Evolutionary conservation across 2,329 filamentous ascomycete species (phyloP).

Genomic region (Diaporthe sp.): DNA sequence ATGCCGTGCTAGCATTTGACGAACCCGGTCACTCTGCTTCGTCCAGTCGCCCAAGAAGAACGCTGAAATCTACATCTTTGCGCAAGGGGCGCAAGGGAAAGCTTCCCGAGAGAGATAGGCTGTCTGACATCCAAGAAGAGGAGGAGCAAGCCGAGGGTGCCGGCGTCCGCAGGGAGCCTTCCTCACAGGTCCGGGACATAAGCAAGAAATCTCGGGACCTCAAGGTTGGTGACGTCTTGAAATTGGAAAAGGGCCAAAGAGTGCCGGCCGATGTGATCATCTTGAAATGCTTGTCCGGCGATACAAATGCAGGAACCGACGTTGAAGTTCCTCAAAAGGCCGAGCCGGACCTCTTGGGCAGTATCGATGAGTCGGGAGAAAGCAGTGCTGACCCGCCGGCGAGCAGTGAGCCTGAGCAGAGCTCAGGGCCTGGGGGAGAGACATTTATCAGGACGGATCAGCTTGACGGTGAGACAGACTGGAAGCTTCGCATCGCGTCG

Average conservation of each 20-base stretch:
- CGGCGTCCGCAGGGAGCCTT: conserved; percentile 54
- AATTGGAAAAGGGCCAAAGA: conserved; percentile 90
- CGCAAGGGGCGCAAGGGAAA: conserved; percentile 54
- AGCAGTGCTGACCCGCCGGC: conserved; percentile 52
- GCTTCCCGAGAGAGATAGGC: conserved; percentile 54
- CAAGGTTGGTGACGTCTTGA: conserved; percentile 95
- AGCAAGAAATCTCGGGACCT: conserved; percentile 88
- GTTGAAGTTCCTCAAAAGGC: conserved; percentile 48
- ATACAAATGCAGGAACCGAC: conserved; percentile 46
- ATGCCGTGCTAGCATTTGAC: conserved; percentile 81
- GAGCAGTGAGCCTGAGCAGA: conserved; percentile 45
- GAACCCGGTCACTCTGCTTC: conserved; percentile 57
- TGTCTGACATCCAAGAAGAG: conserved; percentile 79
- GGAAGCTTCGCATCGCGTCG: conserved; percentile 93
- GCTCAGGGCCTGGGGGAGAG: conserved; percentile 74
- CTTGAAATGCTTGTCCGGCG: conserved; percentile 74
- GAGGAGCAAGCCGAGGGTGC: conserved; percentile 66
- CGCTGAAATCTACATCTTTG: conserved; percentile 60
- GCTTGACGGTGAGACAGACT: conserved; percentile 97
- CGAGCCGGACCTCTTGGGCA: conserved; percentile 57
- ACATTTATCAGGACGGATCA: conserved; percentile 98
- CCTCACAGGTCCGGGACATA: conserved; percentile 72
- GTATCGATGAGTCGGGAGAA: conserved; percentile 49
- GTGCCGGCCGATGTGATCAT: conserved; percentile 96
- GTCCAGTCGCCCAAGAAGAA: conserved; percentile 54